Evolutionary conservation across 192 early-diverging fungal genomes (phyloP).

Genomic region (Coemansia sp.): DNA sequence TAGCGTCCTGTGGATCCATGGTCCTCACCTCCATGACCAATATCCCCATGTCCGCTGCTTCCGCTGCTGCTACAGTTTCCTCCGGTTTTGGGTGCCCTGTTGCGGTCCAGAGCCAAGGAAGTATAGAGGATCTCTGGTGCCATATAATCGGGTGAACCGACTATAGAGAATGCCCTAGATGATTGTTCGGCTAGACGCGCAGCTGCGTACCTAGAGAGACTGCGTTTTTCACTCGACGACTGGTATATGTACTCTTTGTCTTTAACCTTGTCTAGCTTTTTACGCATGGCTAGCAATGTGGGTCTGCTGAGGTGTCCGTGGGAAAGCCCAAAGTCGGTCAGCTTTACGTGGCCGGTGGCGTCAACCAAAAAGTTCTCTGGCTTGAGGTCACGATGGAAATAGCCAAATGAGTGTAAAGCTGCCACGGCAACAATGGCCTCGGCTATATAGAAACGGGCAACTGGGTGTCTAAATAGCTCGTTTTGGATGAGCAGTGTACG

Average conservation of each 20-base stretch:
- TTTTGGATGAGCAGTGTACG: slow-evolving; percentile 71
- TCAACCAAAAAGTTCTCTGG: slow-evolving; percentile 52
- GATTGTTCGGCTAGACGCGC: slow-evolving; percentile 52
- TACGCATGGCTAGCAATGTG: slow-evolving; percentile 49
- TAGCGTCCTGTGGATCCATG: slow-evolving; percentile 14
- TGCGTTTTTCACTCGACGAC: slow-evolving; percentile 50
- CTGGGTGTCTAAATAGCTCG: slow-evolving; percentile 67
- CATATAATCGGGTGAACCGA: slow-evolving; percentile 94
- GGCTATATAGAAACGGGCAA: slow-evolving; percentile 84
- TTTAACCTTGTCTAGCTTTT: slow-evolving; percentile 55
- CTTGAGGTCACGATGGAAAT: slow-evolving; percentile 52
- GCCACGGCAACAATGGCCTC: slow-evolving; percentile 82
- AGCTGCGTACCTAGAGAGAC: slow-evolving; percentile 37
- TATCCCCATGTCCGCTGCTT: slow-evolving; percentile 7
- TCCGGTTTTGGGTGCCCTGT: slow-evolving; percentile 11
- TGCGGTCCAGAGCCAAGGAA: slow-evolving; percentile 35
- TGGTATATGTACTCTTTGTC: slow-evolving; percentile 46
- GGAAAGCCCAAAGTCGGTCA: slow-evolving; percentile 89
- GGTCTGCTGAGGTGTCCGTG: slow-evolving; percentile 68
- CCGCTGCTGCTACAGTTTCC: slow-evolving; percentile 8
- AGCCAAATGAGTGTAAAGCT: slow-evolving; percentile 52
- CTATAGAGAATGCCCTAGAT: slow-evolving; percentile 65
- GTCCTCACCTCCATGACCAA: slow-evolving; percentile 25
- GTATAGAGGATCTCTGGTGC: slow-evolving; percentile 79
- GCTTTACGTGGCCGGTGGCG: slow-evolving; percentile 74